phyloP scores from a whole-genome alignment of 2,329 filamentous ascomycete genomes.

The Pseudogymnoascus sp. region DNA sequence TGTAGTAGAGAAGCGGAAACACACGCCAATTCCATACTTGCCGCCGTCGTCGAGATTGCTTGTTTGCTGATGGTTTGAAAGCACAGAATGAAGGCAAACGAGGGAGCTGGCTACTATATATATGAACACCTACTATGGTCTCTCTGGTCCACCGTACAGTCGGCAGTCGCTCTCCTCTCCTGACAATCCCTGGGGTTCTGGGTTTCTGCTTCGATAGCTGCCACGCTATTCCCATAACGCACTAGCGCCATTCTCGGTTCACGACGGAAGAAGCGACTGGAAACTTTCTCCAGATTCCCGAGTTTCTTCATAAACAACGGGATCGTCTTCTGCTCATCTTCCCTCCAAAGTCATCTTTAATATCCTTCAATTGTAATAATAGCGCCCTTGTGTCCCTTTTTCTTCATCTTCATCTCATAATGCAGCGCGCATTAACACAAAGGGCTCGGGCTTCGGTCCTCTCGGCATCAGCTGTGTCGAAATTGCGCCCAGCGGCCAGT shows the following conservation, averaged over 20 bases:
- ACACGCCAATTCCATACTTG: background rate
- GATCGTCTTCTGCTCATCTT: background rate
- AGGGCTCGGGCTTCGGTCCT: constrained; percentile 72
- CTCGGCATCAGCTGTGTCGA: constrained; percentile 55
- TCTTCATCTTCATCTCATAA: constrained; percentile 41
- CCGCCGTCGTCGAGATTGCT: background rate
- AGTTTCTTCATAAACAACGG: constrained; percentile 7
- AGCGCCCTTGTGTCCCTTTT: background rate
- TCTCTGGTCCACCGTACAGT: background rate
- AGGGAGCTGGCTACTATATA: background rate
- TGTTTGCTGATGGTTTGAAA: background rate
- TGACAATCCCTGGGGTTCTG: background rate
- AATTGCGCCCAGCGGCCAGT: constrained; percentile 55
- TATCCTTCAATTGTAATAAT: constrained; percentile 11
- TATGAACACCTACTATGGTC: background rate
- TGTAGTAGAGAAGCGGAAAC: background rate
- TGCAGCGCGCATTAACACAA: constrained; percentile 93
- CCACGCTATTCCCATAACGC: background rate
- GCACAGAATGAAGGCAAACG: too few relatives aligned
- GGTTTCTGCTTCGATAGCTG: background rate
- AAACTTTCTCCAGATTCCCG: constrained; percentile 6
- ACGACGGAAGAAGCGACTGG: constrained; percentile 7
- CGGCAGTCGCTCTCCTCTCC: background rate
- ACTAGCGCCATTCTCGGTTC: background rate
- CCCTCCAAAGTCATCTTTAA: constrained; percentile 9